phyloP scores from a whole-genome alignment of 371 early-diverging fungal species.

The Chytridiales sp. region DNA sequence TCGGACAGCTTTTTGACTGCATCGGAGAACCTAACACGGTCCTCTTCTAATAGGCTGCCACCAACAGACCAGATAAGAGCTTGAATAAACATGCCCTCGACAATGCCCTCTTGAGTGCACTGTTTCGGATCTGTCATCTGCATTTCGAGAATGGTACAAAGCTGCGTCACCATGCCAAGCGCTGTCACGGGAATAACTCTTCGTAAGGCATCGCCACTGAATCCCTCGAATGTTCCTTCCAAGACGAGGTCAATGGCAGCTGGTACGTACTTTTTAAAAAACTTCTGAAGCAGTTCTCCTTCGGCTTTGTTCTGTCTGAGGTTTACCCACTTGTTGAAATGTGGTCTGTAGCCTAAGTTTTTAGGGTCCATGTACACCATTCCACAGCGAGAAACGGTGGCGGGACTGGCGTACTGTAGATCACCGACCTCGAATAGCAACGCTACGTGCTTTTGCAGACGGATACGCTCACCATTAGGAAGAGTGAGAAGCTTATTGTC shows the following conservation, averaged over 20 bases:
- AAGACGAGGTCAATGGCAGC: conserved; percentile 47
- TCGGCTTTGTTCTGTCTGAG: conserved; percentile 43
- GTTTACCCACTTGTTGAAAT: conserved; percentile 51
- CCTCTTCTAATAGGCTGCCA: conserved; percentile 50
- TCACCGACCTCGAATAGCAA: conserved; percentile 64
- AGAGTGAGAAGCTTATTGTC: conserved; percentile 61
- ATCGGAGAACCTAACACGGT: conserved; percentile 53
- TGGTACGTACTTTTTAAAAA: conserved; percentile 52
- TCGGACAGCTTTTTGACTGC: conserved; percentile 57
- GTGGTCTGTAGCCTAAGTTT: conserved; percentile 54
- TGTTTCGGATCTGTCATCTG: conserved; percentile 47
- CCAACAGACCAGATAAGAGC: conserved; percentile 57
- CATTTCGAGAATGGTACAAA: conserved; percentile 48
- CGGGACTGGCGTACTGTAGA: conserved; percentile 63
- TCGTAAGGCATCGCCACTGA: conserved; percentile 44
- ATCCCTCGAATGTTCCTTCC: conserved; percentile 55
- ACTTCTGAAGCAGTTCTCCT: conserved; percentile 34
- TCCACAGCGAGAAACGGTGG: conserved; percentile 65
- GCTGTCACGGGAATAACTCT: conserved; percentile 52
- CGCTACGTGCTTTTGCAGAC: conserved; percentile 55
- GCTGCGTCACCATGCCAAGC: conserved; percentile 49
- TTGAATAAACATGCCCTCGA: conserved; percentile 55
- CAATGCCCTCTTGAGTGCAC: conserved; percentile 31
- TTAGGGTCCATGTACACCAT: conserved; percentile 65
- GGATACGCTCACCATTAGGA: conserved; percentile 65